These are phyloP conservation scores for Candida fluviatilis DNA, from an alignment of 805 yeast species.

Conservation along the genomic window DNA sequence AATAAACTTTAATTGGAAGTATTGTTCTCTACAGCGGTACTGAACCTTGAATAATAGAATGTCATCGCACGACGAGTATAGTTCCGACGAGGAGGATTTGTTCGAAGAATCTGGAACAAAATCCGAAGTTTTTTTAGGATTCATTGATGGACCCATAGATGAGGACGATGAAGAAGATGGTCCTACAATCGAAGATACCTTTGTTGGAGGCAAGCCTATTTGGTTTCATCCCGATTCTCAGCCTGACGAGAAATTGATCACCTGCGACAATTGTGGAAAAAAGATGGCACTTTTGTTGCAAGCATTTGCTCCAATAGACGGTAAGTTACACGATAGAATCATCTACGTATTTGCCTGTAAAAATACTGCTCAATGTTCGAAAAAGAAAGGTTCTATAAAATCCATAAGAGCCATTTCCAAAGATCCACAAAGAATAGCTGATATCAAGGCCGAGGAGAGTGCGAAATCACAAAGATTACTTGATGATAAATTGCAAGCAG, in stretches of 20 bases:
- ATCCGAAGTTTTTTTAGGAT: slow-evolving; percentile 54
- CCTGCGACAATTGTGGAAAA: slow-evolving; percentile 63
- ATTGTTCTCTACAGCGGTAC: too few species aligned
- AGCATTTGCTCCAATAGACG: slow-evolving; percentile 74
- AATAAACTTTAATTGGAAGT: neutral
- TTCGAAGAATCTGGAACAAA: slow-evolving; percentile 21
- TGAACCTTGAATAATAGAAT: slow-evolving; percentile 10
- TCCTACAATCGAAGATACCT: slow-evolving; percentile 57
- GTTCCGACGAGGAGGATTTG: slow-evolving; percentile 48
- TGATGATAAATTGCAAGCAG: slow-evolving; percentile 38
- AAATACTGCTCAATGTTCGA: slow-evolving; percentile 49
- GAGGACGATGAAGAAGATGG: slow-evolving; percentile 35
- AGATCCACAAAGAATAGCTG: slow-evolving; percentile 47
- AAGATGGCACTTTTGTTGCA: slow-evolving; percentile 70
- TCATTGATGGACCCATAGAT: slow-evolving; percentile 53
- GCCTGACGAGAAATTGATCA: slow-evolving; percentile 50
- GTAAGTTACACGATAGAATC: slow-evolving; percentile 70
- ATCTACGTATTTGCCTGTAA: slow-evolving; percentile 80
- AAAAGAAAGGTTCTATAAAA: slow-evolving; percentile 65
- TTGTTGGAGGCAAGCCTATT: slow-evolving; percentile 68
- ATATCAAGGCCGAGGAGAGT: slow-evolving; percentile 33
- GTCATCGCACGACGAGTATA: slow-evolving; percentile 45
- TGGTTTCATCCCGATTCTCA: slow-evolving; percentile 63
- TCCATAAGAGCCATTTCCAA: slow-evolving; percentile 73
- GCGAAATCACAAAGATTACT: slow-evolving; percentile 26